These are phyloP conservation scores for Batrachochytrium dendrobatidis DNA, from an alignment of 371 early-diverging fungal species.

Conservation along the genomic window DNA sequence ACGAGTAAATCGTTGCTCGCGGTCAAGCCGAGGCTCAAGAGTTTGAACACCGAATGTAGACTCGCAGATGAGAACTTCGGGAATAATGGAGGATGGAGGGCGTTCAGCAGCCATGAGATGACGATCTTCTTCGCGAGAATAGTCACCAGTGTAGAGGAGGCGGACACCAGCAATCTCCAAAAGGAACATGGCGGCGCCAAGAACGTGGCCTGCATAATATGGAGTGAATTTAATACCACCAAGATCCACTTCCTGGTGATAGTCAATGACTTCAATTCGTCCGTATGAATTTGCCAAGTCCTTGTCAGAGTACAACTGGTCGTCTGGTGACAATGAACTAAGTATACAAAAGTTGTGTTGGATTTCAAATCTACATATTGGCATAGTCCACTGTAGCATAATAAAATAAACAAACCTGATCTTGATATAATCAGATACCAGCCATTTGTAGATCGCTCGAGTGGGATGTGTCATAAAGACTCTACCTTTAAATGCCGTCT, in stretches of 20 bases:
- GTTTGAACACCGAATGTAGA: slow-evolving; percentile 99
- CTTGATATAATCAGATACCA: slow-evolving; percentile 95
- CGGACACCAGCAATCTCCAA: slow-evolving; percentile 97
- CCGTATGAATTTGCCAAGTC: slow-evolving; percentile 89
- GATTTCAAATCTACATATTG: slow-evolving; percentile 7
- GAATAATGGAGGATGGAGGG: slow-evolving; percentile 65
- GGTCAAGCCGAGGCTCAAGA: slow-evolving; percentile 93
- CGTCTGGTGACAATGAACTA: slow-evolving; percentile 68
- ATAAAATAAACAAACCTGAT: slow-evolving; percentile 64
- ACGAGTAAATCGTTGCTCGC: slow-evolving; percentile 91
- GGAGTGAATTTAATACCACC: slow-evolving; percentile 96
- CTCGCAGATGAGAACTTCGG: slow-evolving; percentile 97
- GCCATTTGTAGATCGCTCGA: slow-evolving; percentile 98
- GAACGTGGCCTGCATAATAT: slow-evolving; percentile 99
- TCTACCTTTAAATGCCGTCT: slow-evolving; percentile 97
- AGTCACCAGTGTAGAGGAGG: slow-evolving; percentile 99
- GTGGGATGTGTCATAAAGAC: slow-evolving; percentile 99
- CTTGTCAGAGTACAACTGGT: slow-evolving; percentile 92
- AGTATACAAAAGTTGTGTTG: slow-evolving; percentile 5
- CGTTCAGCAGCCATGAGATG: slow-evolving; percentile 98
- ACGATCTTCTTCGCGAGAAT: slow-evolving; percentile 99
- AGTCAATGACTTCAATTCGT: slow-evolving; percentile 96
- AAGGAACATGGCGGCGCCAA: slow-evolving; percentile 99
- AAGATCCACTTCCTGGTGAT: slow-evolving; percentile 94
- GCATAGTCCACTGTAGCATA: neutral